A percentile compares a stretch with the other conserved stretches of the same genome.
Conservation (phyloP, 228 moss, liverwort and hornwort genomes). For the Sphagnum fallax region DNA sequence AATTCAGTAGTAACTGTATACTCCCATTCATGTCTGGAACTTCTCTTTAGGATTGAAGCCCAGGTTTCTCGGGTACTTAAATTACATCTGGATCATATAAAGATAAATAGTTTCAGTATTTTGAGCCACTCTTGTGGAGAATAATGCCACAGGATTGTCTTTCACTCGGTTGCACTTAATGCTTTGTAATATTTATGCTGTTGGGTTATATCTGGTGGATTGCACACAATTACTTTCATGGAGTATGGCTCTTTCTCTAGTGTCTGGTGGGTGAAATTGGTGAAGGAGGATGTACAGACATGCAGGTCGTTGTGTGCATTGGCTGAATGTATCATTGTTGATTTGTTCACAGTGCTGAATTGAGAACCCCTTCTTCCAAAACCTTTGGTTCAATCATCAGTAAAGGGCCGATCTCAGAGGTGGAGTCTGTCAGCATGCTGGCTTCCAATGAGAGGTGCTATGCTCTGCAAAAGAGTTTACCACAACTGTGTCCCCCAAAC, state of each 20-base stretch:
- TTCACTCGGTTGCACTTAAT: too few relatives aligned
- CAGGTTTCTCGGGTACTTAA: too few relatives aligned
- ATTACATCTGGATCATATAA: too few relatives aligned
- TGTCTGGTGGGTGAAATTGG: not conserved
- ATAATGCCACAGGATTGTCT: too few relatives aligned
- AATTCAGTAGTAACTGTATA: too few relatives aligned
- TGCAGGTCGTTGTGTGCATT: not conserved
- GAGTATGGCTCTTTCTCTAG: not conserved
- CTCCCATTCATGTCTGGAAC: too few relatives aligned
- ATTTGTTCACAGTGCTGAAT: conserved; percentile 18
- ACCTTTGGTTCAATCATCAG: conserved; percentile 25
- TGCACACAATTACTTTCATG: not conserved
- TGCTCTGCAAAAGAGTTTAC: conserved; percentile 42
- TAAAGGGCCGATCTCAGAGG: conserved; percentile 31
- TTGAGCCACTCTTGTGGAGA: too few relatives aligned
- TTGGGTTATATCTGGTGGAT: not conserved
- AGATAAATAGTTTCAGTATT: too few relatives aligned
- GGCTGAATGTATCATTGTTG: not conserved
- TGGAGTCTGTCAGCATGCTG: conserved; percentile 36
- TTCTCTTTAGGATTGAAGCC: too few relatives aligned
- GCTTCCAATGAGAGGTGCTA: conserved; percentile 37
- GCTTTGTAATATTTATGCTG: not conserved
- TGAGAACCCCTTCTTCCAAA: conserved; percentile 30
- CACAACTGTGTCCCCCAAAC: conserved; percentile 24
- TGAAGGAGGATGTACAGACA: too few relatives aligned